Conservation (phyloP, 2,329 filamentous ascomycete genomes). For the Aspergillus latus region DNA sequence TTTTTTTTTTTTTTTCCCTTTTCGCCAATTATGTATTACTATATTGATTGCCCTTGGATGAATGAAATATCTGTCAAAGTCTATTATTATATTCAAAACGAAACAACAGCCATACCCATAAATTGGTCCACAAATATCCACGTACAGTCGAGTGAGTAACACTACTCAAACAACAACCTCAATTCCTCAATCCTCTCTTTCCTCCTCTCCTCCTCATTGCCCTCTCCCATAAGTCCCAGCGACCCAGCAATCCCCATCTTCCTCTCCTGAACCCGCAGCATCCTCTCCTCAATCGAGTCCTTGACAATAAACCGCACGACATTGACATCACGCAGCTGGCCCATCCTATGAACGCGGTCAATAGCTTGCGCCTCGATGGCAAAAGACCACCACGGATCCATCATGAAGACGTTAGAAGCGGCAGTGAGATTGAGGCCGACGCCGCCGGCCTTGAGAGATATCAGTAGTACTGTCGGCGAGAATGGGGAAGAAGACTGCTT, state of each 20-base stretch:
- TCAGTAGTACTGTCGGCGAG: constrained; percentile 62
- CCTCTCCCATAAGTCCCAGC: constrained; percentile 91
- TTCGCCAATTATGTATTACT: not conserved
- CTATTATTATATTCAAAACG: not conserved
- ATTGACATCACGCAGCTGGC: constrained; percentile 79
- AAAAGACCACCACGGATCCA: constrained; percentile 99
- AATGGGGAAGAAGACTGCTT: not conserved
- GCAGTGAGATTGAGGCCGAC: constrained; percentile 91
- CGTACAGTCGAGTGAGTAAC: no score
- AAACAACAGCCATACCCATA: no score
- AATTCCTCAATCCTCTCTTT: constrained; percentile 90
- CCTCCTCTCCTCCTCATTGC: constrained; percentile 86
- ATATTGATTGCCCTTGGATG: not conserved
- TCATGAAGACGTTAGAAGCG: constrained; percentile 91
- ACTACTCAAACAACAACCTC: constrained; percentile 69
- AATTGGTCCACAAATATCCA: no score
- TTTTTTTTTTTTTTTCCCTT: not conserved
- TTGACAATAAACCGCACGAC: constrained; percentile 88
- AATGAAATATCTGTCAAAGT: not conserved
- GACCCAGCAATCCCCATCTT: constrained; percentile 89
- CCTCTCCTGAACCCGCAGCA: constrained; percentile 87
- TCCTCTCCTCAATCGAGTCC: constrained; percentile 90
- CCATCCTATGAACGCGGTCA: constrained; percentile 96
- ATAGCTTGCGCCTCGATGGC: constrained; percentile 96
- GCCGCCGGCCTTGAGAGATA: constrained; percentile 85